phyloP scores from a whole-genome alignment of 2,329 filamentous ascomycete genomes.

The Colletotrichum sp. region DNA sequence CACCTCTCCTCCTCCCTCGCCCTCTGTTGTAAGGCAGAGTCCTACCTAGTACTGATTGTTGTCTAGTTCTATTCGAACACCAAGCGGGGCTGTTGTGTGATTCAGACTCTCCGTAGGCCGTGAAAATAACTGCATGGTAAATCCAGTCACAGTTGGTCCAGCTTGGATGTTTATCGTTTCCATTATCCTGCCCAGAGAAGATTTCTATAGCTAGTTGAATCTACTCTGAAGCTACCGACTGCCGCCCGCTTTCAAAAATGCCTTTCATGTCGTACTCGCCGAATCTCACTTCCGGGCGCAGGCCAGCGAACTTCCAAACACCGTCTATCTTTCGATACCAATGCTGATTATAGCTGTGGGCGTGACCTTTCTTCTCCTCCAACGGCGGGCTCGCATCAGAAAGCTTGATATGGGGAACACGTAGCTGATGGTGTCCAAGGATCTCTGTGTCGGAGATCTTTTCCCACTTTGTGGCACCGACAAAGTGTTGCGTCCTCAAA shows the following conservation, averaged over 20 bases:
- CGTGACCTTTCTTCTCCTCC: constrained; percentile 64
- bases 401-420: constrained; percentile 67
- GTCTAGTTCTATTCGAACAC: background rate
- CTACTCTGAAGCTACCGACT: background rate
- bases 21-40: background rate
- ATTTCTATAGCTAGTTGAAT: background rate
- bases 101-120: background rate
- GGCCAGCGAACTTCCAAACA: constrained; percentile 66
- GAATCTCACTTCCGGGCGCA: constrained; percentile 61
- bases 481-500: constrained; percentile 69
- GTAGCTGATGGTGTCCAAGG: constrained; percentile 64
- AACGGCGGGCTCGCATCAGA: constrained; percentile 48
- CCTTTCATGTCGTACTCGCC: constrained; percentile 62
- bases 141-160: rapidly evolving
- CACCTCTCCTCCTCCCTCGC: background rate
- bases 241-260: constrained; percentile 41
- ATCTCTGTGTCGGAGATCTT: constrained; percentile 62
- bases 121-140: background rate
- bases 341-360: constrained; percentile 61
- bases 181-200: background rate
- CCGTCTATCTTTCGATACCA: constrained; percentile 63
- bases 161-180: background rate
- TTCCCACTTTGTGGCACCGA: constrained; percentile 65
- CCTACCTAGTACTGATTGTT: background rate
- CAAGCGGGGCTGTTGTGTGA: background rate